Base-by-base conservation (phyloP, 164 flowering plant genomes). In the Tinospora cordifolia region DNA sequence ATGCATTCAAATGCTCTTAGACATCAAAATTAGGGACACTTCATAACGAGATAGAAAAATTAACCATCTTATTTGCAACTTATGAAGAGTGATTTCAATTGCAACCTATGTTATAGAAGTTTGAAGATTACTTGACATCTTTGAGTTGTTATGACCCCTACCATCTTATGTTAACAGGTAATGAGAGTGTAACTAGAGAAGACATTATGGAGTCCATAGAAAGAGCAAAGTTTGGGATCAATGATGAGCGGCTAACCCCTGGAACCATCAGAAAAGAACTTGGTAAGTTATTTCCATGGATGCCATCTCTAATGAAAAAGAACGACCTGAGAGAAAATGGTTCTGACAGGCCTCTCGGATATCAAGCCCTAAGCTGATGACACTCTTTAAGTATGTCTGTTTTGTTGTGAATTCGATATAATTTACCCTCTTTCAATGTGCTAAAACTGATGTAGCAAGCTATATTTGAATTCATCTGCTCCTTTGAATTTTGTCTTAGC, bases 131-230 rank as follows among this genome's bases (percentile, higher is more conserved):
- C 46, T 41, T 1, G 46, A 41, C 8, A 7, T 44, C 36, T 14
- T 44, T 44, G 36, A 30, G 36, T 30, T 30, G 36, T 30, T 8
- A 22, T 54, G 60, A 54, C 24, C n/a, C n/a, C 54, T 47, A 19
- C 8, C 24, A 54, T 54, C 60, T 22, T 44, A n/a, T 19, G 21
- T 54, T 9, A 3, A 65, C 83, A 94, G 97, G 97, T 74, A 84
- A 85, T 62, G 96, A 90, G 72, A 72, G 68, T 19, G 97, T 92
- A 66, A 47, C 82, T 14, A 84, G 97, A 76, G 99, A 94, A 82
- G 97, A 94, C 79, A 72, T 92, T 68, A 89, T 92, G 98, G 90
- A 85, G 77, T 95, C 97, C 24, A 80, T 94, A 69, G 99, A 92
- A 74, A 89, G 99, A 79, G 97, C 97, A 1, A 90, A 89, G 75